Evolutionary conservation across 2,329 filamentous ascomycete genomes (phyloP), one percentile per base, ranked within the genome.

Genomic region (Boeremia exigua): DNA sequence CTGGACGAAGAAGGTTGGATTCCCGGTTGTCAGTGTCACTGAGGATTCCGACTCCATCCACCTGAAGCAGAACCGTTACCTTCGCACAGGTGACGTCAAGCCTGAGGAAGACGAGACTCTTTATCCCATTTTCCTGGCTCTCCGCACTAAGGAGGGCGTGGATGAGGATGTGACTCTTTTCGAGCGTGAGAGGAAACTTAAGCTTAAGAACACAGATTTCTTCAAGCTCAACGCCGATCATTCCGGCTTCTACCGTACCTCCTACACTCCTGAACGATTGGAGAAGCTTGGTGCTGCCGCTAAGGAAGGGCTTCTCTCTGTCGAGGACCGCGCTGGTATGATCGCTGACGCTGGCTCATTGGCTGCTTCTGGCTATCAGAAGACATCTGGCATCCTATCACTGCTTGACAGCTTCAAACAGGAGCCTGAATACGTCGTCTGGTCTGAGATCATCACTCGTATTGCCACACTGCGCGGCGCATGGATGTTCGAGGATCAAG

Each of bases 181-280:
- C 60, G 81, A 86, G 61, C 88, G 94, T 34, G 91, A 96, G 76
- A 83, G 82, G 43, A 85, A 88, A 59, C 91, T 96, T 79, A 88
- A 91, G 78, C 75, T 97, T 25, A 85, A 89, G 17, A 86, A 89
- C 69, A 79, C 88, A 48, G 91, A 96, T 69, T 97, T 98, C 79
- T 98, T 90, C 86, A 98, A 98, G 83, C 81, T 98, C 58, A 98
- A 98, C 72, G 92, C 94, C 14, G 92, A 97, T 72, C 94, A 97
- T 76, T 93, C 92, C 19, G 91, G 91, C 62, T 88, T 97, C 61
- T 98, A 96, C 81, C 88, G 94, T 57, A 97, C 93, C 0, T 91
- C 88, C 0, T 98, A 98, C 79, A 83, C 87, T 2, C 89, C 92
- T 2, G 88, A 91, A 68, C 88, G 94, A 32, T 84, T 98, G 39